These are phyloP conservation scores for Dissophora globulifera DNA, from an alignment of 192 early-diverging fungal genomes.

Conservation along the genomic window DNA sequence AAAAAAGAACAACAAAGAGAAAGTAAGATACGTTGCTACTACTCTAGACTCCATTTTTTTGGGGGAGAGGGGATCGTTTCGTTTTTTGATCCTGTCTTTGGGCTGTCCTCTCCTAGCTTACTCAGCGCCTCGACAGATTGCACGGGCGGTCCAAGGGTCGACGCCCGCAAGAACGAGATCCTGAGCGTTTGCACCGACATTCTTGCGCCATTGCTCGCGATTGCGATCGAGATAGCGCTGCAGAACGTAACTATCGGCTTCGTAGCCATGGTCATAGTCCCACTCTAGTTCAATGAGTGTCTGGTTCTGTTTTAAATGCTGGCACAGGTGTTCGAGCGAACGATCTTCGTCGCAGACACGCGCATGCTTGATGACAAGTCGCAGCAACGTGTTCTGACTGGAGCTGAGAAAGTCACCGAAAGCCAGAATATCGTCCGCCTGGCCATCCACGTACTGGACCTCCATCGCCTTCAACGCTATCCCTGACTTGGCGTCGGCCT, in stretches of 20 bases:
- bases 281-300: slow-evolving; percentile 36
- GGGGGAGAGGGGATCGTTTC: too few relatives aligned
- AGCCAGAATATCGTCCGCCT: slow-evolving; percentile 22
- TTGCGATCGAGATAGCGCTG: slow-evolving; percentile 36
- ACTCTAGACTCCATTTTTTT: too few relatives aligned
- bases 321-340: slow-evolving; percentile 27
- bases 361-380: slow-evolving; percentile 37
- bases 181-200: slow-evolving; percentile 3
- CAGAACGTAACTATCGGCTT: slow-evolving; percentile 22
- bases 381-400: slow-evolving; percentile 21
- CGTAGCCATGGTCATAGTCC: slow-evolving; percentile 24
- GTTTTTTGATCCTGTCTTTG: slow-evolving; percentile 6
- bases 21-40: slow-evolving; percentile 1
- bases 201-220: slow-evolving; percentile 36
- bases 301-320: slow-evolving; percentile 36
- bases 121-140: slow-evolving; percentile 16
- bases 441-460: slow-evolving; percentile 31
- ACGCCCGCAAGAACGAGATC: slow-evolving; percentile 25
- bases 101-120: background rate
- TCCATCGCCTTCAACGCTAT: slow-evolving; percentile 31
- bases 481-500: too few relatives aligned
- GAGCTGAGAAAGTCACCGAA: slow-evolving; percentile 34
- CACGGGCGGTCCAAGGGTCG: slow-evolving; percentile 27
- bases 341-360: slow-evolving; percentile 31
- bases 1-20: slow-evolving; percentile 2